These are phyloP conservation scores for Flammula alnicola DNA, from an alignment of 1,284 basidiomycete species.

Conservation along the genomic window DNA sequence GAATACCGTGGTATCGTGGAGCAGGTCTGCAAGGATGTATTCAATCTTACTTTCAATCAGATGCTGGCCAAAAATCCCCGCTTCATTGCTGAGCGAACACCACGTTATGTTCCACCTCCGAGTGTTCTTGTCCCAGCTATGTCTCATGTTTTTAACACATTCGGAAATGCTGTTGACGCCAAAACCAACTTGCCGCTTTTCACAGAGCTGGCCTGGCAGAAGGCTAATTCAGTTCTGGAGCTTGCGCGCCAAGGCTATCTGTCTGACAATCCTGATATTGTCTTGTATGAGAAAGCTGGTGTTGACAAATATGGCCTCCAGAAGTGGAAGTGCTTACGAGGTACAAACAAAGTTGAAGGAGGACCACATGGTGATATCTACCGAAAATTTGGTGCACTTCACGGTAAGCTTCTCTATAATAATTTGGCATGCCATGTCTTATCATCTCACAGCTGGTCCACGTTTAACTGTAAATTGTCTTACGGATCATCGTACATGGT, in stretches of 20 bases:
- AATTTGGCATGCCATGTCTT: not conserved
- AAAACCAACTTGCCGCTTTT: conserved; percentile 11
- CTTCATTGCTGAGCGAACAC: conserved; percentile 13
- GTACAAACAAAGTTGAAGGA: conserved; percentile 29
- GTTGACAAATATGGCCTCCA: conserved; percentile 20
- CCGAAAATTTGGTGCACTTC: conserved; percentile 28
- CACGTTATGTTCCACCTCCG: conserved; percentile 11
- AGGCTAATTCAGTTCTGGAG: conserved; percentile 24
- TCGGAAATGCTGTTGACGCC: conserved; percentile 9
- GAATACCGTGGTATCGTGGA: conserved; percentile 1
- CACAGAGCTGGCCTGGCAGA: conserved; percentile 11
- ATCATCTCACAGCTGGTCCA: conserved; percentile 24
- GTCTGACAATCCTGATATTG: conserved; percentile 22
- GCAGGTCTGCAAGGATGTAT: conserved; percentile 1
- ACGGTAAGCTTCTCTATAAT: conserved; percentile 14
- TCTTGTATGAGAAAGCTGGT: conserved; percentile 25
- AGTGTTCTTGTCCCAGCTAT: conserved; percentile 14
- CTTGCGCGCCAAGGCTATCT: conserved; percentile 26
- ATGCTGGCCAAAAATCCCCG: conserved; percentile 16
- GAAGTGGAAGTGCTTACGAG: conserved; percentile 18
- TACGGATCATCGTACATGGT: conserved; percentile 27
- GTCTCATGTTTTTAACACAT: conserved; percentile 10
- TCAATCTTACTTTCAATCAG: conserved; percentile 16
- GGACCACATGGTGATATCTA: conserved; percentile 31
- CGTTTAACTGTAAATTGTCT: conserved; percentile 26